phyloP scores from a whole-genome alignment of 305 asterid genomes.

The Rubia balearica region DNA sequence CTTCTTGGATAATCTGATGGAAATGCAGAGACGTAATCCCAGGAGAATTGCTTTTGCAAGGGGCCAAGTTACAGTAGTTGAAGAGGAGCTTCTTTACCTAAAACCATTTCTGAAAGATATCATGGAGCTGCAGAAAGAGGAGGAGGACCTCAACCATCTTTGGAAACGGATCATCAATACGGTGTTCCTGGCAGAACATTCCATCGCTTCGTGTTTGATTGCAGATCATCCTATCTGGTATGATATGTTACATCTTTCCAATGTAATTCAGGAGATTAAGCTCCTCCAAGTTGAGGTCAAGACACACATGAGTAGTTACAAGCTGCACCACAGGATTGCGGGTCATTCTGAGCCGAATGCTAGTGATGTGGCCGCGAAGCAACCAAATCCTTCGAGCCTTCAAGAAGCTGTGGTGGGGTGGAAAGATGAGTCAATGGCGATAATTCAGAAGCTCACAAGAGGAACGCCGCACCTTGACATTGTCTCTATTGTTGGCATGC shows the following conservation, averaged over 20 bases:
- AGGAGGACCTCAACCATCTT: not conserved
- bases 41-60: not conserved
- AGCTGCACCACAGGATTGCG: not conserved
- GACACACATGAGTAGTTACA: not conserved
- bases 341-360: not conserved
- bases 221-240: not conserved
- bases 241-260: not conserved
- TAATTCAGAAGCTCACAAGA: not conserved
- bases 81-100: not conserved
- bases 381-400: not conserved
- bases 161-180: not conserved
- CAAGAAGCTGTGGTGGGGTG: constrained; percentile 5
- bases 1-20: not conserved
- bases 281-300: not conserved
- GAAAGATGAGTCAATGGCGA: not conserved
- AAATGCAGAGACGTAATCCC: constrained; percentile 1
- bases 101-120: not conserved
- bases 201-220: not conserved
- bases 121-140: not conserved
- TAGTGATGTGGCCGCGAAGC: not conserved
- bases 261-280: not conserved
- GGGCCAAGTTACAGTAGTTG: not conserved
- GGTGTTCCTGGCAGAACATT: constrained; percentile 10
- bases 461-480: not conserved
- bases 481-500: constrained; percentile 24